phyloP scores from a whole-genome alignment of 352 stramenopile genomes.

The Pythium rishiriense region DNA sequence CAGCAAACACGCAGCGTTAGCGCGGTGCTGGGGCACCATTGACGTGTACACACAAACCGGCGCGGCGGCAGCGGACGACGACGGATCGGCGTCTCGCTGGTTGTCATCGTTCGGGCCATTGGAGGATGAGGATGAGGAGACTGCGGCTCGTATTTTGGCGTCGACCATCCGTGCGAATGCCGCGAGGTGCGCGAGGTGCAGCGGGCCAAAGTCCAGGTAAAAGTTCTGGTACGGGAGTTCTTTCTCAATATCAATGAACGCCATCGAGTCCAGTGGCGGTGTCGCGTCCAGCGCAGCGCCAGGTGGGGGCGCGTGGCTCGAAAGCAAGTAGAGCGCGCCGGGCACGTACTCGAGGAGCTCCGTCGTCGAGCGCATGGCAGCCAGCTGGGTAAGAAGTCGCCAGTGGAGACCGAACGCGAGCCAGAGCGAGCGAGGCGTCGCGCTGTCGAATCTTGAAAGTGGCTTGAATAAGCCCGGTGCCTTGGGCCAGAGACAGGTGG shows the following conservation, averaged over 20 bases:
- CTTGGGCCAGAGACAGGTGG: not conserved
- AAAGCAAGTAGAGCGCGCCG: conserved; percentile 37
- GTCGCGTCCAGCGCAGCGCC: not conserved
- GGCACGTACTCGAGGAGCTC: conserved; percentile 39
- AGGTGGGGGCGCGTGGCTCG: conserved; percentile 12
- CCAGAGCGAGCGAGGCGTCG: not conserved
- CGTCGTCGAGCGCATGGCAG: conserved; percentile 3
- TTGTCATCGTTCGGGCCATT: conserved; percentile 9
- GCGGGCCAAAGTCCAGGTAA: conserved; percentile 95
- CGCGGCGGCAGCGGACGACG: not conserved
- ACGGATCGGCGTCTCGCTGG: not conserved
- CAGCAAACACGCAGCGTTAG: conserved; percentile 91
- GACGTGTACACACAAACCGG: conserved; percentile 48
- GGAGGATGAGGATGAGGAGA: not conserved
- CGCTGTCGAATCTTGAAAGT: conserved; percentile 1
- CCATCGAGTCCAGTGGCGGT: conserved; percentile 2
- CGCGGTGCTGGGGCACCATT: conserved; percentile 51
- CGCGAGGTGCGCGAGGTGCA: conserved; percentile 92
- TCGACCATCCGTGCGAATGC: conserved; percentile 85
- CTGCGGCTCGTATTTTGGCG: conserved; percentile 39
- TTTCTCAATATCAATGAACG: conserved; percentile 32
- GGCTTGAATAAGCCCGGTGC: not conserved
- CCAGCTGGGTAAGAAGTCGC: too few relatives aligned
- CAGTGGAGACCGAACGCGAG: not conserved
- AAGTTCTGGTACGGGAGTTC: conserved; percentile 93